A percentile compares a stretch with the other conserved stretches of the same genome.
Conservation (phyloP, 2,329 filamentous ascomycete genomes). For the Macroventuria anomochaeta region DNA sequence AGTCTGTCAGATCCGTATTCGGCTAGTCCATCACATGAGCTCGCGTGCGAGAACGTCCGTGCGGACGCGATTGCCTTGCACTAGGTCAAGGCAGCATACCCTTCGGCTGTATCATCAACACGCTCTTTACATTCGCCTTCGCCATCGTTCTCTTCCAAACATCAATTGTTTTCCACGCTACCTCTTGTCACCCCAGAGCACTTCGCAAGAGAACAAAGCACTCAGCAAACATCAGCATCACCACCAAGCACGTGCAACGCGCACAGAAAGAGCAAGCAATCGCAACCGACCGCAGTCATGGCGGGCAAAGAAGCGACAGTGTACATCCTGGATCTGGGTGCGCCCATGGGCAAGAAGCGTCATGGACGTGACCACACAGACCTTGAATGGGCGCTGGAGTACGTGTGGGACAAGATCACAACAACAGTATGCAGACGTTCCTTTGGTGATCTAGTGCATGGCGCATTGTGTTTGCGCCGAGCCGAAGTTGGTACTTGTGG, state of each 20-base stretch:
- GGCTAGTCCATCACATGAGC: constrained; percentile 11
- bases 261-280: constrained; percentile 12
- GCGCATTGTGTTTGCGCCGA: not conserved
- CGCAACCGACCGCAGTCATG: constrained; percentile 61
- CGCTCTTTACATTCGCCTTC: not conserved
- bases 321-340: constrained; percentile 87
- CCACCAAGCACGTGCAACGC: not conserved
- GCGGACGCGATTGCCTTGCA: constrained; percentile 37
- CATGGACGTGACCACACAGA: constrained; percentile 77
- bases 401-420: constrained; percentile 93
- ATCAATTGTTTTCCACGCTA: not conserved
- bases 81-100: constrained; percentile 26
- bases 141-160: not conserved
- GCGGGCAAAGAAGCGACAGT: constrained; percentile 91
- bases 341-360: constrained; percentile 78
- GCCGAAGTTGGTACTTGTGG: not conserved
- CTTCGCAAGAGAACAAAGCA: not conserved
- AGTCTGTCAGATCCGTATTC: too few species aligned
- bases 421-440: constrained; percentile 65
- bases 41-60: constrained; percentile 20
- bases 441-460: constrained; percentile 29
- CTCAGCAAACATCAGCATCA: not conserved
- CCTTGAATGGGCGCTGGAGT: constrained; percentile 87
- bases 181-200: not conserved
- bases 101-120: not conserved